Conservation (phyloP, 148 eudicot species). For the Vaccinium vitisidaea region DNA sequence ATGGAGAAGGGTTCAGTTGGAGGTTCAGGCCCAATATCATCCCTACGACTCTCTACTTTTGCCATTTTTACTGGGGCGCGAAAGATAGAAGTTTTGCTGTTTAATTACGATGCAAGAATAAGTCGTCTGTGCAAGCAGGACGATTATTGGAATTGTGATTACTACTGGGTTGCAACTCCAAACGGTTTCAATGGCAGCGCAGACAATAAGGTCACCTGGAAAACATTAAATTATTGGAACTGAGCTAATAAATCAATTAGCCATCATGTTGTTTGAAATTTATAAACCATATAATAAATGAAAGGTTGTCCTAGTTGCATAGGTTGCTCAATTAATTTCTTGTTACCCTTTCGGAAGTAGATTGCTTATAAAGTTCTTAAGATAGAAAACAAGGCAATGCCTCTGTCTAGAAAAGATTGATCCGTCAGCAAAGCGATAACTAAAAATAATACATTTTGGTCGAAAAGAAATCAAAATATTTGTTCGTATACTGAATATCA, state of each 20-base stretch:
- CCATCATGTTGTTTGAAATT: neutral
- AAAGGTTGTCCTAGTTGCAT: too few species aligned
- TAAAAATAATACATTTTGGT: too few species aligned
- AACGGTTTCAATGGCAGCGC: neutral
- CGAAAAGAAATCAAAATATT: too few species aligned
- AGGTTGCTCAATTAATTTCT: too few species aligned
- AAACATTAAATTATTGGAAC: neutral
- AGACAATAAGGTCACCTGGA: neutral
- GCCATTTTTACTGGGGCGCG: neutral
- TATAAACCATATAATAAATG: too few species aligned
- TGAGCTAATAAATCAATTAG: neutral
- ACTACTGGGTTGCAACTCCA: neutral
- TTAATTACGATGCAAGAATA: neutral
- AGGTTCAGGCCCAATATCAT: neutral
- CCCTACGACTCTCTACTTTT: neutral
- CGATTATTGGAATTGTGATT: neutral
- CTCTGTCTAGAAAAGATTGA: too few species aligned
- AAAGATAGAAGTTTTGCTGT: neutral
- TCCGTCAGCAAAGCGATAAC: too few species aligned
- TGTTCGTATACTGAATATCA: too few species aligned
- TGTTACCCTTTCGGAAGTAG: too few species aligned
- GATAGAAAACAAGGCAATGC: too few species aligned
- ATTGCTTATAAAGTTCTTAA: too few species aligned
- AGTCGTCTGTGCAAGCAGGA: neutral
- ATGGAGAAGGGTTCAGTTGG: neutral